These are phyloP conservation scores for Niveomyces coronatus DNA, from an alignment of 2,329 filamentous ascomycete genomes.

Conservation along the genomic window DNA sequence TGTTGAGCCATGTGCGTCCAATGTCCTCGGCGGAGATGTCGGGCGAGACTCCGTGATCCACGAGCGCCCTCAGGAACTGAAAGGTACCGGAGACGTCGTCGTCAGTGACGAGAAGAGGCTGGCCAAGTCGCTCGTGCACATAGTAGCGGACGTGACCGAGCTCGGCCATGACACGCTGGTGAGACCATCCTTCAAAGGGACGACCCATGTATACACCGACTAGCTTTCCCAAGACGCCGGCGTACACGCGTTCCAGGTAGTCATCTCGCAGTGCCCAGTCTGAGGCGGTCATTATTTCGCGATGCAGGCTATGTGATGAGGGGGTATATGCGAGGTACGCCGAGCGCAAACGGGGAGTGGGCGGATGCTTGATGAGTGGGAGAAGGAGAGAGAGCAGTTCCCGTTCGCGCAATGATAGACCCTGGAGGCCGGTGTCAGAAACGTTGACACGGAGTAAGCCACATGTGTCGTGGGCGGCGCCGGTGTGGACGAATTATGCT, in stretches of 20 bases:
- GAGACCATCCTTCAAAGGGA: constrained; percentile 27
- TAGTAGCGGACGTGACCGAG: constrained; percentile 23
- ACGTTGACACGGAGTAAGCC: too few relatives aligned
- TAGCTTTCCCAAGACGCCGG: constrained; percentile 28
- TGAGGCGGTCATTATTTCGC: too few relatives aligned
- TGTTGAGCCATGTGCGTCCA: background rate
- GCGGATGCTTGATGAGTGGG: too few relatives aligned
- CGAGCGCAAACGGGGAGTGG: too few relatives aligned
- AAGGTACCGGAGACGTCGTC: constrained; percentile 27
- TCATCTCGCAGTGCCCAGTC: too few relatives aligned
- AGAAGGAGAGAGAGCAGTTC: too few relatives aligned
- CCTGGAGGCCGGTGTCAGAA: too few relatives aligned
- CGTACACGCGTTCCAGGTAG: constrained; percentile 25
- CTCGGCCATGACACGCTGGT: constrained; percentile 20
- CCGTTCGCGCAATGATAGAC: too few relatives aligned
- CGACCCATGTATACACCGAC: constrained; percentile 28
- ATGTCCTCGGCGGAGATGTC: background rate
- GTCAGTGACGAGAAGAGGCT: constrained; percentile 22
- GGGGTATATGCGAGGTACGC: too few relatives aligned
- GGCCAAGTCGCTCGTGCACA: constrained; percentile 19
- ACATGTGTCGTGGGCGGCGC: too few relatives aligned
- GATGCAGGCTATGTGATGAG: too few relatives aligned
- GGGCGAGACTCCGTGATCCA: constrained; percentile 18
- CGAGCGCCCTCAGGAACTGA: constrained; percentile 24
- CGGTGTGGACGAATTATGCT: too few relatives aligned